These are phyloP conservation scores for Phytophthora ohioensis DNA, from an alignment of 352 stramenopile genomes.

Conservation along the genomic window DNA sequence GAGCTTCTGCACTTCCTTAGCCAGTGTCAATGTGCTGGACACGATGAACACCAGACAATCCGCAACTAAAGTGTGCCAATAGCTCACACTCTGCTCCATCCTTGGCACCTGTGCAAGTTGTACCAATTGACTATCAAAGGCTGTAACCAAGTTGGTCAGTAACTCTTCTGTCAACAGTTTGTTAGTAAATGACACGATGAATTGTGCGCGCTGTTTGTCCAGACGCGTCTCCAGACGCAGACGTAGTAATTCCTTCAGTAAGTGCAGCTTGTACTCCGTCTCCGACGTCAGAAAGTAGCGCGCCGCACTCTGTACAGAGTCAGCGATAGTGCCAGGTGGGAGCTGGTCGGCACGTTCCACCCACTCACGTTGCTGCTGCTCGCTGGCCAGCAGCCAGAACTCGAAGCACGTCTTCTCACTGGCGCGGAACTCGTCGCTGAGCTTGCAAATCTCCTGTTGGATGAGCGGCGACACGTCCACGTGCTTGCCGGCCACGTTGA, in stretches of 20 bases:
- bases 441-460: slow-evolving; percentile 81
- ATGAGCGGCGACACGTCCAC: slow-evolving; percentile 82
- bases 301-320: slow-evolving; percentile 71
- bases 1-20: slow-evolving; percentile 65
- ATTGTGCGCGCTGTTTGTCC: slow-evolving; percentile 66
- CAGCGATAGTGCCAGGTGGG: slow-evolving; percentile 45
- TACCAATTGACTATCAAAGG: slow-evolving; percentile 60
- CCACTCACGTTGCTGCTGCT: slow-evolving; percentile 69
- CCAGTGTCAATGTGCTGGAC: slow-evolving; percentile 59
- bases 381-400: slow-evolving; percentile 83
- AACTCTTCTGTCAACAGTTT: slow-evolving; percentile 61
- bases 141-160: slow-evolving; percentile 56
- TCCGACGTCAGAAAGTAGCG: slow-evolving; percentile 83
- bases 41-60: slow-evolving; percentile 73
- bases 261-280: slow-evolving; percentile 76
- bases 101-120: slow-evolving; percentile 64
- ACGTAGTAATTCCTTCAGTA: slow-evolving; percentile 79
- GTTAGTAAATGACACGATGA: slow-evolving; percentile 77
- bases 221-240: slow-evolving; percentile 68
- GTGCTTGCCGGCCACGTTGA: slow-evolving; percentile 66
- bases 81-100: slow-evolving; percentile 74
- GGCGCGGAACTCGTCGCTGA: slow-evolving; percentile 80
- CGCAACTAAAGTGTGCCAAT: slow-evolving; percentile 80
- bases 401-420: slow-evolving; percentile 76
- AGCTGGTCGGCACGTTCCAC: slow-evolving; percentile 81